These are phyloP conservation scores for Plenodomus lindquistii DNA, from an alignment of 2,329 filamentous ascomycete species.

Conservation along the genomic window DNA sequence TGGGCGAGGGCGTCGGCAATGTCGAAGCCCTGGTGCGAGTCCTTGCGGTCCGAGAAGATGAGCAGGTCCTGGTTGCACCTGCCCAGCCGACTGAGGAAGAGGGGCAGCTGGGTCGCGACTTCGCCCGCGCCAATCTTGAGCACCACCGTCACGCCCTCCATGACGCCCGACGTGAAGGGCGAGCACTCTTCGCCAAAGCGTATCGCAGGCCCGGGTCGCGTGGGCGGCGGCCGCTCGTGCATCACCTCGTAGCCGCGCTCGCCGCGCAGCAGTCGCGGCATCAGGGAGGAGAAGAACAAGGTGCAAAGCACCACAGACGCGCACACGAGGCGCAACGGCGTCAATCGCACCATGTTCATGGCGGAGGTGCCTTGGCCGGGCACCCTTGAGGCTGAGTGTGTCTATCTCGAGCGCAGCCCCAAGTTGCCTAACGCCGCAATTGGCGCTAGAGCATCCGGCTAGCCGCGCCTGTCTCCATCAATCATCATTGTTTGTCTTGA, in stretches of 20 bases:
- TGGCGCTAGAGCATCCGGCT: no score
- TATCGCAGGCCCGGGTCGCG: slow-evolving; percentile 22
- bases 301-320: slow-evolving; percentile 27
- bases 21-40: slow-evolving; percentile 54
- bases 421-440: no score
- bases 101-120: slow-evolving; percentile 59
- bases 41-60: slow-evolving; percentile 63
- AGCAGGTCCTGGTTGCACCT: slow-evolving; percentile 59
- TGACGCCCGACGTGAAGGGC: slow-evolving; percentile 35
- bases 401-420: no score
- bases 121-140: slow-evolving; percentile 64
- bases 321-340: slow-evolving; percentile 40
- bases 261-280: slow-evolving; percentile 29
- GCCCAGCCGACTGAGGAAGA: slow-evolving; percentile 59
- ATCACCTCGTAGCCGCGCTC: slow-evolving; percentile 39
- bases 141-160: slow-evolving; percentile 57
- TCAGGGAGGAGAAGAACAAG: slow-evolving; percentile 25
- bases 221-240: slow-evolving; percentile 27
- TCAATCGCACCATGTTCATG: slow-evolving; percentile 40
- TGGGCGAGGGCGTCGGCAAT: slow-evolving; percentile 54
- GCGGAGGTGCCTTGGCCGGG: slow-evolving; percentile 3
- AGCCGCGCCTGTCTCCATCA: no score
- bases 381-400: no score
- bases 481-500: no score
- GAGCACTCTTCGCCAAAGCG: slow-evolving; percentile 38